Evolutionary conservation across 208 protist species (phyloP).

Genomic region (Leishmania martiniquensis): DNA sequence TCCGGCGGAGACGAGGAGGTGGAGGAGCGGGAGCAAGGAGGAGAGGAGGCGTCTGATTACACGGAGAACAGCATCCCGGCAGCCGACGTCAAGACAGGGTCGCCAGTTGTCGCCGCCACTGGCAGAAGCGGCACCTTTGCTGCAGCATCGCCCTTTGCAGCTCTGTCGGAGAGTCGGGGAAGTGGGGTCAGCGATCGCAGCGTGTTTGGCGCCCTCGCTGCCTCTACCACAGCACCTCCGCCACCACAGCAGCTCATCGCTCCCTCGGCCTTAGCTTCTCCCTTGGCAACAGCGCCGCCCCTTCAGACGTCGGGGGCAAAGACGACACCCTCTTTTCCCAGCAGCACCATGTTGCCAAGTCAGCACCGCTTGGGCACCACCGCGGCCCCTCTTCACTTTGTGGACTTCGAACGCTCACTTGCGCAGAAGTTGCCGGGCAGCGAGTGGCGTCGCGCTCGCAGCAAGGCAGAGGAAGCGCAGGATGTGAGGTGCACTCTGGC

Average conservation of each 20-base stretch:
- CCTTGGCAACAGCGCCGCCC: not conserved
- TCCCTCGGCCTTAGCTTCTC: not conserved
- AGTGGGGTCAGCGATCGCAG: slow-evolving; percentile 3
- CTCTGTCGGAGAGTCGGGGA: not conserved
- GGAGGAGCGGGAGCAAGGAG: not conserved
- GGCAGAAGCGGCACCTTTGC: slow-evolving; percentile 1
- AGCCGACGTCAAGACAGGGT: not conserved
- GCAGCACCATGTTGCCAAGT: not conserved
- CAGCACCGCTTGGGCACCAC: not conserved
- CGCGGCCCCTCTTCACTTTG: slow-evolving; percentile 19
- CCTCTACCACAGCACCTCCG: not conserved
- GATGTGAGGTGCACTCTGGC: slow-evolving; percentile 20
- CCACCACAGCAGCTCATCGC: not conserved
- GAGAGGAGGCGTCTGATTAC: not conserved
- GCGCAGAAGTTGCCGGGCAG: slow-evolving; percentile 11
- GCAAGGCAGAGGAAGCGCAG: slow-evolving; percentile 17
- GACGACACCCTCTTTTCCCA: not conserved
- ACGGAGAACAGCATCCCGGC: not conserved
- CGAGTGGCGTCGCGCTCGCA: slow-evolving; percentile 12
- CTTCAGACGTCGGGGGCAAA: not conserved
- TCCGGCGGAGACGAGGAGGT: not conserved
- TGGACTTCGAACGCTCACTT: slow-evolving; percentile 25
- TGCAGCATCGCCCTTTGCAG: not conserved
- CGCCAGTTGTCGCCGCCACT: not conserved
- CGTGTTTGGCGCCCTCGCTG: slow-evolving; percentile 2